A percentile compares a stretch with the other conserved stretches of the same genome.
These are phyloP conservation scores for Mikania micrantha DNA, from an alignment of 129 eudicot species.

Conservation along the genomic window DNA sequence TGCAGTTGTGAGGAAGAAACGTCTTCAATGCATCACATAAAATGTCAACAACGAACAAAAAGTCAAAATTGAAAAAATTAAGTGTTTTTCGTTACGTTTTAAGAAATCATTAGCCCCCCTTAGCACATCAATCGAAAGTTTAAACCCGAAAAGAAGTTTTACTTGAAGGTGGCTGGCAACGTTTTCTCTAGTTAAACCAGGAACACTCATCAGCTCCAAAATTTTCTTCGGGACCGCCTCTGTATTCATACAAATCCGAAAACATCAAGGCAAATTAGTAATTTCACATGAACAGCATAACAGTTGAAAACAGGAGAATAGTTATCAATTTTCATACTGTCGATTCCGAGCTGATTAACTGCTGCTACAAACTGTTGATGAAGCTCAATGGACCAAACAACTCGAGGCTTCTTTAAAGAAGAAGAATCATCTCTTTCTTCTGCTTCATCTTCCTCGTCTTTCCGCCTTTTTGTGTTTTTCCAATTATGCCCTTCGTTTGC, in stretches of 20 bases:
- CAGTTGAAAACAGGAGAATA: not conserved
- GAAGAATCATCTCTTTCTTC: conserved; percentile 51
- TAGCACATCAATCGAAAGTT: conserved; percentile 4
- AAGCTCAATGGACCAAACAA: conserved; percentile 62
- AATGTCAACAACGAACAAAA: conserved; percentile 21
- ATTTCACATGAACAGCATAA: conserved; percentile 1
- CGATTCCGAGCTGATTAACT: conserved; percentile 53
- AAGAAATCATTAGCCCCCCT: not conserved
- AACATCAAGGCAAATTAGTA: conserved; percentile 4
- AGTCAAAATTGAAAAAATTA: conserved; percentile 23
- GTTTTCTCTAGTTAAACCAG: conserved; percentile 88
- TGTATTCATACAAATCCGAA: conserved; percentile 22
- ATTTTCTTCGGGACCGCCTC: conserved; percentile 99
- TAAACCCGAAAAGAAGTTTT: conserved; percentile 14
- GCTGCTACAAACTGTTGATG: conserved; percentile 73
- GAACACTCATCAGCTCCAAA: conserved; percentile 93
- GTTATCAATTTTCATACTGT: conserved; percentile 41
- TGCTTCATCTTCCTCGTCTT: conserved; percentile 51
- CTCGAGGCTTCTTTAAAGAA: conserved; percentile 60
- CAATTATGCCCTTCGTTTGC: conserved; percentile 43
- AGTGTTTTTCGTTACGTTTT: not conserved
- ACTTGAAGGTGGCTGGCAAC: conserved; percentile 99
- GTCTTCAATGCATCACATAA: conserved; percentile 42
- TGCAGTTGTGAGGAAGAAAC: conserved; percentile 38
- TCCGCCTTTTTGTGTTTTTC: conserved; percentile 42